Evolutionary conservation across 805 yeast genomes (phyloP).

Genomic region (Yamadazyma laniorum): DNA sequence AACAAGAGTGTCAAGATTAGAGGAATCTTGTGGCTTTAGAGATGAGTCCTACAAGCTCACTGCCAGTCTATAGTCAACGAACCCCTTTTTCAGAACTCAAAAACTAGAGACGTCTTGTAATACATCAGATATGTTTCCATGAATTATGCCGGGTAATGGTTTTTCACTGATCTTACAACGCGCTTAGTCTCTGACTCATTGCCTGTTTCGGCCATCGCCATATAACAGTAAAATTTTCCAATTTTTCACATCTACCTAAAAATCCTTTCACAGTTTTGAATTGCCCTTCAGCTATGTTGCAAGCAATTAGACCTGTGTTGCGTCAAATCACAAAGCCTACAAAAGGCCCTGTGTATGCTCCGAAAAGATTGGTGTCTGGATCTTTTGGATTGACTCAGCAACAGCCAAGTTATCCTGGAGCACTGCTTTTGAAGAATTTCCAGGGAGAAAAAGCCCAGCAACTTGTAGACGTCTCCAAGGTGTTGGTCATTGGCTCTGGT

Average conservation of each 20-base stretch:
- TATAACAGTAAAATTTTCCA: conserved; percentile 11
- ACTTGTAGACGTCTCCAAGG: conserved; percentile 82
- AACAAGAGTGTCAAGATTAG: too few relatives aligned
- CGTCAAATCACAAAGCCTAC: background rate
- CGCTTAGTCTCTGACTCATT: conserved; percentile 17
- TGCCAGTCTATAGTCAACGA: too few relatives aligned
- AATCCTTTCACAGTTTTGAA: background rate
- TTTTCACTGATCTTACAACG: conserved; percentile 17
- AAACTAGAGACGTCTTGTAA: too few relatives aligned
- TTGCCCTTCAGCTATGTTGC: conserved; percentile 3
- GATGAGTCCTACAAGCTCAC: too few relatives aligned
- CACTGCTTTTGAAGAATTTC: conserved; percentile 55
- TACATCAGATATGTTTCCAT: too few relatives aligned
- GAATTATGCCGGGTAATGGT: too few relatives aligned
- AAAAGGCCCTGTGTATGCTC: background rate
- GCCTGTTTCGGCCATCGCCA: conserved; percentile 15
- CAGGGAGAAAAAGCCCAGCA: conserved; percentile 54
- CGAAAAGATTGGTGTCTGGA: background rate
- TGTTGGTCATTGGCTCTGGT: conserved; percentile 94
- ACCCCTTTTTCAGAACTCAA: too few relatives aligned
- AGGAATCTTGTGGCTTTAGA: too few relatives aligned
- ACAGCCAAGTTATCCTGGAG: conserved; percentile 52
- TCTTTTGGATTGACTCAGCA: background rate
- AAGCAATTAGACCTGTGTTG: conserved; percentile 6
- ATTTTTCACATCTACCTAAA: background rate